These are phyloP conservation scores for Corylus heterophylla DNA, from an alignment of 306 rosid genomes.

Conservation along the genomic window DNA sequence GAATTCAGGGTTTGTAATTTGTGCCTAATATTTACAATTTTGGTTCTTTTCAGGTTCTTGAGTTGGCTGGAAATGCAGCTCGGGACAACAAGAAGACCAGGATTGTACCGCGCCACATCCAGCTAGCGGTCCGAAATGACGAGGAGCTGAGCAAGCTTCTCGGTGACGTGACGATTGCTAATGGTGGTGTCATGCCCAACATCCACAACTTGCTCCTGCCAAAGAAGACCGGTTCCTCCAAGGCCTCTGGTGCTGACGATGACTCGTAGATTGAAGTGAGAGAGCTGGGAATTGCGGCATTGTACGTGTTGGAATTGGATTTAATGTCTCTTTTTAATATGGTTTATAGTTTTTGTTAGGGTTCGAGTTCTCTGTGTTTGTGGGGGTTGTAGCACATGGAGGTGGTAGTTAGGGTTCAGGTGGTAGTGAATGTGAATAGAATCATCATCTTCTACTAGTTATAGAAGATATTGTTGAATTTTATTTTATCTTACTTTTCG, in stretches of 20 bases:
- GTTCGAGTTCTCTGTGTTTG: slow-evolving; percentile 7
- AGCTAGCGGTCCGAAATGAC: slow-evolving; percentile 76
- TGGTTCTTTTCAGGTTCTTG: slow-evolving; percentile 56
- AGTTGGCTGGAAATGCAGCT: slow-evolving; percentile 90
- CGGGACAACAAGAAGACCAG: slow-evolving; percentile 94
- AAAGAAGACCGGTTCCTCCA: slow-evolving; percentile 66
- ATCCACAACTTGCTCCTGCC: slow-evolving; percentile 83
- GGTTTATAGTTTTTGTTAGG: neutral
- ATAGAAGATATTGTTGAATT: slow-evolving; percentile 4
- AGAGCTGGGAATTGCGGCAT: neutral
- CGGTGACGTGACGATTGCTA: slow-evolving; percentile 85
- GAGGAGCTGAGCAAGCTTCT: slow-evolving; percentile 92
- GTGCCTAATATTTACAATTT: neutral
- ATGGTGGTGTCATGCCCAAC: slow-evolving; percentile 96
- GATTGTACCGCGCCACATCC: slow-evolving; percentile 86
- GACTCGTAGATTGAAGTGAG: slow-evolving; percentile 37
- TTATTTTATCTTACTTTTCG: neutral
- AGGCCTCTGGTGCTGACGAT: slow-evolving; percentile 58
- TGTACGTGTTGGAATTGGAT: neutral
- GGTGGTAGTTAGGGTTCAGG: slow-evolving; percentile 33
- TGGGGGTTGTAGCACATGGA: slow-evolving; percentile 27
- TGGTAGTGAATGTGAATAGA: slow-evolving; percentile 62
- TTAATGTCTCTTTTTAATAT: neutral
- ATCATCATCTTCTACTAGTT: slow-evolving; percentile 30
- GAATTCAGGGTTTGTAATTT: neutral